Percentiles rank a stretch among this genome's conserved stretches.
Evolutionary conservation across 2,329 filamentous ascomycete genomes (phyloP).

Genomic region (Periconia macrospinosa): DNA sequence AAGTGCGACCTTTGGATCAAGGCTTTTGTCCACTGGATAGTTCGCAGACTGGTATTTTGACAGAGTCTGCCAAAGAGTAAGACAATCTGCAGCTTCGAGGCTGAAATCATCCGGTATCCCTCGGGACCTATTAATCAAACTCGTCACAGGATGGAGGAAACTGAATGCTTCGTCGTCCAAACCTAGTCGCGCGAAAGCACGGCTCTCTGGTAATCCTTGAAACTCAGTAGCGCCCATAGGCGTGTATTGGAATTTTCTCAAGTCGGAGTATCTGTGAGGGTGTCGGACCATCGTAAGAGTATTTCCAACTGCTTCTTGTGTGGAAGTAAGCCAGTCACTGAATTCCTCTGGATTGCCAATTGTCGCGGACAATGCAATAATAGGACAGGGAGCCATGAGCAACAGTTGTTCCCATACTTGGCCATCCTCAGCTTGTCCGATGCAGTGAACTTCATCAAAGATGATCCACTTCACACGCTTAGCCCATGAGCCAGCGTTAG

Average conservation of each 20-base stretch:
- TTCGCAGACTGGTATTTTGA: slow-evolving; percentile 55
- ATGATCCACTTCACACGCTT: slow-evolving; percentile 72
- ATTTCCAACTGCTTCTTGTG: slow-evolving; percentile 65
- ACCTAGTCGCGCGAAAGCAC: slow-evolving; percentile 46
- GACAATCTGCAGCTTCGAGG: slow-evolving; percentile 72
- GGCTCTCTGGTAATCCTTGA: slow-evolving; percentile 49
- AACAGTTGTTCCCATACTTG: slow-evolving; percentile 79
- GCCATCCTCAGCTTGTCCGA: slow-evolving; percentile 75
- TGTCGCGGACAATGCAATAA: slow-evolving; percentile 78
- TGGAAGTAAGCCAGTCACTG: slow-evolving; percentile 65
- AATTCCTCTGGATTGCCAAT: slow-evolving; percentile 76
- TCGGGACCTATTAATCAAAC: slow-evolving; percentile 62
- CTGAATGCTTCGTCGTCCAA: slow-evolving; percentile 56
- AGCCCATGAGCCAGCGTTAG: slow-evolving; percentile 72
- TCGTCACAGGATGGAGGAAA: slow-evolving; percentile 68
- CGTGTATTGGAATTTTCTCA: slow-evolving; percentile 72
- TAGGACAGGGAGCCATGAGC: slow-evolving; percentile 72
- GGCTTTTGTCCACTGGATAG: slow-evolving; percentile 53
- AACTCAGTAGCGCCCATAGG: slow-evolving; percentile 55
- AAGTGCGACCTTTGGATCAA: slow-evolving; percentile 56
- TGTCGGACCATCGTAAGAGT: slow-evolving; percentile 71
- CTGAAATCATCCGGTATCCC: slow-evolving; percentile 68
- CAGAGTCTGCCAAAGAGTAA: slow-evolving; percentile 68
- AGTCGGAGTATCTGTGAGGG: slow-evolving; percentile 70
- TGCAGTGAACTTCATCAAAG: slow-evolving; percentile 81